Percentiles rank a stretch among this genome's conserved stretches.
These are phyloP conservation scores for Botrytis sinoallii DNA, from an alignment of 2,329 filamentous ascomycete species.

Conservation along the genomic window DNA sequence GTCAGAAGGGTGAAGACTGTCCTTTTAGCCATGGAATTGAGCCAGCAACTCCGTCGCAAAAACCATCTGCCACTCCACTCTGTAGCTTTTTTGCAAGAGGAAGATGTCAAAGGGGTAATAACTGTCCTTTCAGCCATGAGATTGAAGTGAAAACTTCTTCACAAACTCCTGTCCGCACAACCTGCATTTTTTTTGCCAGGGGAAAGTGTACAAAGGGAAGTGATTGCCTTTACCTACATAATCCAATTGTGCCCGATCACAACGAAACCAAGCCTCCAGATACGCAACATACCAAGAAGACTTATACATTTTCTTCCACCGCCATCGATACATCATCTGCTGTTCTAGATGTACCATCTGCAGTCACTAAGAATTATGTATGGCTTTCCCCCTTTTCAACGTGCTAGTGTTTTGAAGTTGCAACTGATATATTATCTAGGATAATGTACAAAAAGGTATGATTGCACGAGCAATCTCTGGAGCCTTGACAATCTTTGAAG, in stretches of 20 bases:
- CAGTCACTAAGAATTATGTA: neutral
- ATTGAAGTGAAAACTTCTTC: neutral
- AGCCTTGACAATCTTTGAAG: constrained; percentile 26
- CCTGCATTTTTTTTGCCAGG: neutral
- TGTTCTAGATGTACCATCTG: no score
- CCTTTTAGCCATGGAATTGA: neutral
- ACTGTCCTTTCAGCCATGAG: neutral
- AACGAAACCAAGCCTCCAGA: neutral
- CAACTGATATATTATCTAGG: neutral
- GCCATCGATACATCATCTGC: neutral
- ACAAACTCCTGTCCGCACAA: no score
- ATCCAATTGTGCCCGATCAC: no score
- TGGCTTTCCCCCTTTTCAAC: neutral
- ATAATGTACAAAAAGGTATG: neutral
- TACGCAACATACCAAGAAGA: neutral
- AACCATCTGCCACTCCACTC: neutral
- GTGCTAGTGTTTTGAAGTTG: neutral
- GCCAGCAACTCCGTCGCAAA: neutral
- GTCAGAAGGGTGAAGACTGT: neutral
- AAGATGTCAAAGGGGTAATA: neutral
- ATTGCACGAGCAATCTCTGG: constrained; percentile 29
- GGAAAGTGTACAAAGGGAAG: neutral
- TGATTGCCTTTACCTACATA: neutral
- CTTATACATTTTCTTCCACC: neutral
- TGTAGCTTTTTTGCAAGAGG: neutral